Evolutionary conservation across 768 basidiomycete genomes (phyloP), one percentile per base, ranked within the genome.

Genomic region (Mycena epipterygia): DNA sequence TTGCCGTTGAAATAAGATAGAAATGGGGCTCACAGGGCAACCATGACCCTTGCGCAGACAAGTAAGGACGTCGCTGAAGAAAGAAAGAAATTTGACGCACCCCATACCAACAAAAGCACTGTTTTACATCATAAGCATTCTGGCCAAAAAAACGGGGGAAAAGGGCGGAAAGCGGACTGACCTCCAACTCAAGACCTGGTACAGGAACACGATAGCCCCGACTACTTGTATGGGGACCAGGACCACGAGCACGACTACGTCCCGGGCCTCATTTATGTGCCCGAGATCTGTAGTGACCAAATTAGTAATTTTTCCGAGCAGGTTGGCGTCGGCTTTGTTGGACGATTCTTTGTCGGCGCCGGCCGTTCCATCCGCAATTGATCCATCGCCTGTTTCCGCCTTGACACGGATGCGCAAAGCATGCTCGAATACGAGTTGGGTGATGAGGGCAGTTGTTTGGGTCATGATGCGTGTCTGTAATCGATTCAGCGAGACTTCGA

Each of bases 261-360:
- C 49, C 37, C 64, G 56, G 5, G 46, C 44, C 46, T 66, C 64
- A 29, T 39, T 41, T 8, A 66, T 66, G 42, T 14, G 12, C 13
- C 57, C 71, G 7, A 57, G 49, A 78, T 95, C 93, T 1, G 89
- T 89, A 11, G 92, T 89, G 33, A 93, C 87, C 7, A 94, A 80
- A 62, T 93, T 94, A 77, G 91, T 94, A 76, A 95, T 90, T 76
- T 89, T 91, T 11, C 94, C 93, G 37, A 89, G 86, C 17, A 93
- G 78, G 75, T 90, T 89, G 12, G 80, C 81, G 33, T 21, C 48
- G 35, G 63, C 6, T 63, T 72, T 21, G 59, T 65, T 33, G 69
- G 55, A n/a, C n/a, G n/a, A n/a, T n/a, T n/a, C n/a, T n/a, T n/a
- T n/a, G n/a, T n/a, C n/a, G 41, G 51, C 39, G 17, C 30, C 5